phyloP scores from a whole-genome alignment of 208 protist genomes.

The Trichomonas gallinae region DNA sequence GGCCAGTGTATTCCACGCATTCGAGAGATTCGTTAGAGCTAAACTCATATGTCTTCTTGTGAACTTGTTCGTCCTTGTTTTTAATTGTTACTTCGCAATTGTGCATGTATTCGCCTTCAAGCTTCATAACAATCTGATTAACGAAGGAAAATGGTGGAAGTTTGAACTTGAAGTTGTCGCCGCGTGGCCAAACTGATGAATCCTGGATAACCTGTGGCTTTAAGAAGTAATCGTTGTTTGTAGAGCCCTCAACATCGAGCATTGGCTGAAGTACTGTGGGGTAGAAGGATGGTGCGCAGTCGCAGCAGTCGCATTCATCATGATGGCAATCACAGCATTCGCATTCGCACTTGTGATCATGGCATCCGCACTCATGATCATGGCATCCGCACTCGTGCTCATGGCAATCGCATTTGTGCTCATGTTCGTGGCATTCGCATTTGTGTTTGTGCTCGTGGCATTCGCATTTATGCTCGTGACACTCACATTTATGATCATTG shows the following conservation, averaged over 20 bases:
- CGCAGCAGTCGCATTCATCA: not conserved
- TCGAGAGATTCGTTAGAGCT: not conserved
- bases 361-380: too few species aligned
- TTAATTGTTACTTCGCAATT: not conserved
- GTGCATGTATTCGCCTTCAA: not conserved
- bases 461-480: too few species aligned
- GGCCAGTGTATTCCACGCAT: not conserved
- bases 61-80: not conserved
- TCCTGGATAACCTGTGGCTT: not conserved
- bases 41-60: not conserved
- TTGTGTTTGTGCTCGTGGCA: too few species aligned
- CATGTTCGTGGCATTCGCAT: too few species aligned
- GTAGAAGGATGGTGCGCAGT: not conserved
- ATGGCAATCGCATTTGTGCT: too few species aligned
- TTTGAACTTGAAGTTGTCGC: not conserved
- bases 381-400: too few species aligned
- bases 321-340: not conserved
- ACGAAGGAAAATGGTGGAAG: not conserved
- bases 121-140: not conserved
- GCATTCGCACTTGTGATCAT: not conserved
- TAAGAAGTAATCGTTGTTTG: not conserved
- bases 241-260: not conserved
- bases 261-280: not conserved
- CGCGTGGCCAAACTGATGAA: not conserved
- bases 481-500: too few species aligned